phyloP scores from a whole-genome alignment of 306 rosid genomes.

The Glycine latifolia region DNA sequence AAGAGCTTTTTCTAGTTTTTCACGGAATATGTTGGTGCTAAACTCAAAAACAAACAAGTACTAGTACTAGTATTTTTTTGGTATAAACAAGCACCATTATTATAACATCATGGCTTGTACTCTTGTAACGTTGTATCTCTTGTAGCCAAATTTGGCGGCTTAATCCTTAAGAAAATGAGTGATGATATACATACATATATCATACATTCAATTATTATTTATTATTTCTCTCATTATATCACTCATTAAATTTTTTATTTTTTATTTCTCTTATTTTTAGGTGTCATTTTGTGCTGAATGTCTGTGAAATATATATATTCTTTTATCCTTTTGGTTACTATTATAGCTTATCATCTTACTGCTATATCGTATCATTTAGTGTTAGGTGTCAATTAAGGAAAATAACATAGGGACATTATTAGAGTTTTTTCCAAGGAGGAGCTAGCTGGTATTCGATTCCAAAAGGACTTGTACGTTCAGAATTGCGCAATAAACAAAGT shows the following conservation, averaged over 20 bases:
- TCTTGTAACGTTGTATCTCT: too few relatives aligned
- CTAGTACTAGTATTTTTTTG: too few relatives aligned
- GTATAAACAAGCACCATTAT: neutral
- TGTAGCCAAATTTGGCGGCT: slow-evolving; percentile 37
- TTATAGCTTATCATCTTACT: too few relatives aligned
- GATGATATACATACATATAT: neutral
- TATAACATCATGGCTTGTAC: neutral
- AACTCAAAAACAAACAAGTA: neutral
- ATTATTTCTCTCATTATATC: neutral
- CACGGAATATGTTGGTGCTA: neutral
- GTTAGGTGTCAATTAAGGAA: neutral
- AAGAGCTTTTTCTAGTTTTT: neutral
- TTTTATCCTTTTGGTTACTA: too few relatives aligned
- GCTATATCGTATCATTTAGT: too few relatives aligned
- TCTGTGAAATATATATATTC: too few relatives aligned
- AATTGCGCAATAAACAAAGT: slow-evolving; percentile 15
- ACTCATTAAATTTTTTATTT: too few relatives aligned
- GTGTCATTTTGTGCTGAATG: too few relatives aligned
- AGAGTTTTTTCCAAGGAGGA: slow-evolving; percentile 19
- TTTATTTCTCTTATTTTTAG: too few relatives aligned
- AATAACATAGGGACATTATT: neutral
- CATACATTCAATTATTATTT: too few relatives aligned
- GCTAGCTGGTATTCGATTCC: slow-evolving; percentile 48
- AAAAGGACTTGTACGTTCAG: slow-evolving; percentile 14
- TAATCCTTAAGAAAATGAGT: neutral